These are phyloP conservation scores for Deinandra increscens DNA, from an alignment of 129 eudicot species.

Conservation along the genomic window DNA sequence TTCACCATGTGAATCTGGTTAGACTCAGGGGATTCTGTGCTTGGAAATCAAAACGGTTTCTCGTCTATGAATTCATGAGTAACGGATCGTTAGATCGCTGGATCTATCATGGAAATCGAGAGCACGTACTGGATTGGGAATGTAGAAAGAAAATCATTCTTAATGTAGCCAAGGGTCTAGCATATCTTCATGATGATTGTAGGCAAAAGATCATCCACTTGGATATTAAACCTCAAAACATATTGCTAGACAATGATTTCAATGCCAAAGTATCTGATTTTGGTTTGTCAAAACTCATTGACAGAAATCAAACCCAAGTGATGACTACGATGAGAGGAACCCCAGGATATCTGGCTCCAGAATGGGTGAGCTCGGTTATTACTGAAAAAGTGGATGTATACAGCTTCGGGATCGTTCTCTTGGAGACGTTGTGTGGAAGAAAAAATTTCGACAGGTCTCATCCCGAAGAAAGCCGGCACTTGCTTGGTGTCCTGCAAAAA, in stretches of 20 bases:
- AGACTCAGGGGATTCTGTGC: conserved; percentile 2
- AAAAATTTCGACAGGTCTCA: background rate
- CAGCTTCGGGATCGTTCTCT: background rate
- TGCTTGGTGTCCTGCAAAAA: background rate
- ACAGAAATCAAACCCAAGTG: background rate
- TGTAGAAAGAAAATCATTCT: background rate
- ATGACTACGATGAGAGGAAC: background rate
- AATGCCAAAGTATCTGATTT: background rate
- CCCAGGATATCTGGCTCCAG: background rate
- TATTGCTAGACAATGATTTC: background rate
- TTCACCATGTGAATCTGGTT: conserved; percentile 8
- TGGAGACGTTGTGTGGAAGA: background rate
- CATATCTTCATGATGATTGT: background rate
- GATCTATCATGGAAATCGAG: background rate
- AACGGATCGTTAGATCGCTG: background rate
- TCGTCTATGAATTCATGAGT: background rate
- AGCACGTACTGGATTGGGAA: background rate
- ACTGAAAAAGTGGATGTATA: conserved; percentile 5
- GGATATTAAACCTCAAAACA: background rate
- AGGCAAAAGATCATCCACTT: background rate
- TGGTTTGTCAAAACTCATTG: background rate
- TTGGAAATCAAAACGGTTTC: background rate
- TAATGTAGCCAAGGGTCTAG: background rate
- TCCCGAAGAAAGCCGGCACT: background rate
- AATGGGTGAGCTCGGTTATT: background rate